Evolutionary conservation across 768 basidiomycete species (phyloP).

Genomic region (Rhizopogon sp.): DNA sequence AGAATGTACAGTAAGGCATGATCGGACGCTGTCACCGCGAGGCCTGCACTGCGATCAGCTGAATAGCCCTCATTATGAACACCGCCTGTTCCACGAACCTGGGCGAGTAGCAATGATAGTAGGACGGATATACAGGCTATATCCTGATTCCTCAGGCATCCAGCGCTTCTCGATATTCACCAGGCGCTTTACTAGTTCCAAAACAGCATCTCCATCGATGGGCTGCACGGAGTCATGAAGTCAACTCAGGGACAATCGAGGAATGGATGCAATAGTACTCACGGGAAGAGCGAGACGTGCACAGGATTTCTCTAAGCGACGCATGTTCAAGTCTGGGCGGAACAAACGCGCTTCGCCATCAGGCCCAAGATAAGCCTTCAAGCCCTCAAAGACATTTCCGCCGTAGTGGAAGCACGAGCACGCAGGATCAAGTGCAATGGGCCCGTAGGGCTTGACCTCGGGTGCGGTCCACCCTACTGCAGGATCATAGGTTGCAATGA

Average conservation of each 20-base stretch:
- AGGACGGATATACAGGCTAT: conserved; percentile 85
- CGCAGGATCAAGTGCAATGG: conserved; percentile 52
- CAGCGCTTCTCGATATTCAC: conserved; percentile 71
- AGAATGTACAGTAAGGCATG: conserved; percentile 87
- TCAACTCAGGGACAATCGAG: neutral
- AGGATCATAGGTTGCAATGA: conserved; percentile 59
- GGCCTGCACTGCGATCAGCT: conserved; percentile 22
- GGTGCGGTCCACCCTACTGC: conserved; percentile 64
- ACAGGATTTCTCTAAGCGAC: conserved; percentile 64
- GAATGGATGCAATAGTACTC: conserved; percentile 16
- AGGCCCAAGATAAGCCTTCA: conserved; percentile 71
- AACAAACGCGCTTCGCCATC: conserved; percentile 75
- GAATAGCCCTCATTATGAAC: neutral
- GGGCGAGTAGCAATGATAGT: conserved; percentile 54
- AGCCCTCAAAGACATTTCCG: conserved; percentile 55
- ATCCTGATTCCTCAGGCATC: conserved; percentile 72
- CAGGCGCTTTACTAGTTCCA: conserved; percentile 58
- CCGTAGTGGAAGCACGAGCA: conserved; percentile 59
- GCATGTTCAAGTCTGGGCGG: conserved; percentile 83
- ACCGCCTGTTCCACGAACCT: conserved; percentile 15
- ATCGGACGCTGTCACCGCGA: conserved; percentile 71
- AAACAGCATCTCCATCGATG: conserved; percentile 42
- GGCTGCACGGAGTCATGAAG: conserved; percentile 16
- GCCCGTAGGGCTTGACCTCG: conserved; percentile 67
- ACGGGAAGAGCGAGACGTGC: conserved; percentile 72